Evolutionary conservation across 148 eudicot species (phyloP), one percentile per base, ranked within the genome.

Genomic region (Dysphania ambrosioides): DNA sequence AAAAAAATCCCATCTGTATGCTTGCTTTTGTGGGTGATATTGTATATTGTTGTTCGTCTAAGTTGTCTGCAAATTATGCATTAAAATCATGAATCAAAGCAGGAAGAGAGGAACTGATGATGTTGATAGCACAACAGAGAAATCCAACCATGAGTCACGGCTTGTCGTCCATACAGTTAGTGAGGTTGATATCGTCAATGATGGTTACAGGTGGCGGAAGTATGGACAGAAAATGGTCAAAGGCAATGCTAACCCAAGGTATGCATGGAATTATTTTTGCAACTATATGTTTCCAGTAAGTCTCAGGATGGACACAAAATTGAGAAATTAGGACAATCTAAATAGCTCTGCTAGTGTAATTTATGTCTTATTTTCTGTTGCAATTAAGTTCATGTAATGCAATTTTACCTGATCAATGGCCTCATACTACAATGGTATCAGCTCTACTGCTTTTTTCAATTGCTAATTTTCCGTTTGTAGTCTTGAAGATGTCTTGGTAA

Each of bases 141-240:
- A 82, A 81, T 74, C 83, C 4, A 62, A 64, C 78, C 74, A 65
- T 81, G 93, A 92, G 73, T 74, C 87, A 64, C 86, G 88, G 41
- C 77, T 81, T 73, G 90, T 92, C 64, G 86, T 95, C 73, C 88
- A 95, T 73, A 90, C 92, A 58, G 77, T 82, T 66, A 92, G 96
- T 47, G 91, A 71, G 65, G 90, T 92, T 73, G 99, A 95, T 85
- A 69, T 90, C 58, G 87, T 92, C 53, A 89, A 89, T 78, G 99
- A 95, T 80, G 97, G 99, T 62, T 86, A 80, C 79, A 88, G 99
- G 47, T 92, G 97, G 99, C 99, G 97, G 64, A 95, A 95, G 80
- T 95, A 95, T 80, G 99, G 99, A 51, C 99, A 95, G 82, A 95
- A 95, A 71, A 75, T 87, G 74, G 97, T 95, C 3, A 92, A 90